Evolutionary conservation across 106 monocot species (phyloP).

Genomic region (Dactylorhiza incarnata): DNA sequence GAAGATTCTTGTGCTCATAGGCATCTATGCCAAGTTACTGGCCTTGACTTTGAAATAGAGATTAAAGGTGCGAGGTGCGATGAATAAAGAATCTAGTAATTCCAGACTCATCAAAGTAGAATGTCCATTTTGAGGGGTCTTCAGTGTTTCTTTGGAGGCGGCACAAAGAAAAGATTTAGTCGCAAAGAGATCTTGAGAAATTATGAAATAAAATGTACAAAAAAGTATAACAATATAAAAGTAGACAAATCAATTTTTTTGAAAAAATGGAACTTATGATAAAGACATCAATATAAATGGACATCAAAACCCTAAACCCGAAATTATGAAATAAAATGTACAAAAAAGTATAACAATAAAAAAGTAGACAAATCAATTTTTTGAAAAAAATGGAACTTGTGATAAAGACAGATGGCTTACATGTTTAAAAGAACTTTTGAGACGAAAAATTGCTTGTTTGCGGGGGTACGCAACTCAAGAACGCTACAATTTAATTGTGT

Average conservation of each 20-base stretch:
- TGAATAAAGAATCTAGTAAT: too few relatives aligned
- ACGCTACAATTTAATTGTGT: constrained; percentile 73
- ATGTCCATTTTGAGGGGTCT: too few relatives aligned
- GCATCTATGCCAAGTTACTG: constrained; percentile 83
- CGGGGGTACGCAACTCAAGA: constrained; percentile 76
- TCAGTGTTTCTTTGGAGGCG: too few relatives aligned
- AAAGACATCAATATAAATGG: background rate
- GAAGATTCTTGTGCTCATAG: constrained; percentile 87
- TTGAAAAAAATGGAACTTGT: background rate
- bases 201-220: background rate
- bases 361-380: background rate
- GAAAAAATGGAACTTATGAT: background rate
- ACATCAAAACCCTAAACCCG: background rate
- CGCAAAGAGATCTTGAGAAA: background rate
- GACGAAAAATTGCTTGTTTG: constrained; percentile 70
- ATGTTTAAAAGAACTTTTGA: constrained; percentile 46
- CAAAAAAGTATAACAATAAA: background rate
- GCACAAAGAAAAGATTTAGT: too few relatives aligned
- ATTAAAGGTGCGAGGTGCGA: too few relatives aligned
- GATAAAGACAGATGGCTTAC: constrained; percentile 20
- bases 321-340: background rate
- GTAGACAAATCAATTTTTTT: background rate
- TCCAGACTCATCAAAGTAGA: too few relatives aligned
- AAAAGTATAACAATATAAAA: background rate
- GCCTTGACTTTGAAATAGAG: too few relatives aligned